Base-by-base conservation (phyloP, 2,329 filamentous ascomycete genomes). In the Lachnellula suecica region DNA sequence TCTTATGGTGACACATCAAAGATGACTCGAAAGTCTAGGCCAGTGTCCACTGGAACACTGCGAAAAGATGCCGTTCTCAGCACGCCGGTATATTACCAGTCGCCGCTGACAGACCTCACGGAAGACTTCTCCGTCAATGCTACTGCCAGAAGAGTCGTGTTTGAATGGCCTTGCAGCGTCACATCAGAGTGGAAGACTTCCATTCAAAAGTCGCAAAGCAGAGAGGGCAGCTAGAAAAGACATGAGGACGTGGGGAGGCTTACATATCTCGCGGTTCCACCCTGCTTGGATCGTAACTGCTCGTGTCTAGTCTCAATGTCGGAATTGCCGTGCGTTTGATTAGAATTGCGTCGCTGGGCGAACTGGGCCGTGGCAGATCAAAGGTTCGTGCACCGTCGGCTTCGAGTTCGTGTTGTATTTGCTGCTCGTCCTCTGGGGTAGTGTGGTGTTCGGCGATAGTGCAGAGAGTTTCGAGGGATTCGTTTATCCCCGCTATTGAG, bases 331-430 rank as follows among this genome's bases (percentile, higher is more conserved):
- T 49, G 3, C 66, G 58, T 48, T 62, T 66, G 49, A 68, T 68
- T 1, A 69, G 42, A 23, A 69, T 62, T 2, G 64, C 63, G 51
- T 69, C 66, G 41, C 62, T 66, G n/a, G 67, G 67, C 4, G 67
- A 68, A 20, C 58, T 51, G 24, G 65, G 62, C 22, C 66, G 59
- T 29, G 47, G 43, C 38, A 37, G 43, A n/a, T 38, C 17, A 13
- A 35, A 9, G 35, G 29, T 24, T 38, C 22, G 22, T 29, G 40
- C 15, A 19, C 27, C 20, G n/a, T 20, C 42, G 20, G 11, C 27
- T 15, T 47, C 35, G 27, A 52, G 17, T 19, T 35, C 27, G 22
- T 25, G 13, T 35, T 48, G 37, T 13, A 19, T 15, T 40, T 34
- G 17, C 24, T 44, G 34, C 22, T 29, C 41, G 27, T 24, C 13